Conservation (phyloP, 176 grass and related monocot species). For the Carex littledalei region DNA sequence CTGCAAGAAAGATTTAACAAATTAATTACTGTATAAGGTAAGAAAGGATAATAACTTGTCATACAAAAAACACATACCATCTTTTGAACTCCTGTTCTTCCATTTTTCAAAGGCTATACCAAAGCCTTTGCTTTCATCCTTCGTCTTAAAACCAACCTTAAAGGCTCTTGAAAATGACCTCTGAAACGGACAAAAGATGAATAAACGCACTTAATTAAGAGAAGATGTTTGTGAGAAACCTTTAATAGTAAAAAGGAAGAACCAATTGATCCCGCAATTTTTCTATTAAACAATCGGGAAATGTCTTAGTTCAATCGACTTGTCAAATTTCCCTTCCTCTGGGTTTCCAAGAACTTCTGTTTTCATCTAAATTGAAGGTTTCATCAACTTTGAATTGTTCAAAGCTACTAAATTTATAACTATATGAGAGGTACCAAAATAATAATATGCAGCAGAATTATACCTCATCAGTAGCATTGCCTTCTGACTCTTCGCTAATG, state of each 20-base stretch:
- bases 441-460: neutral
- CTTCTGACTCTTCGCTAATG: conserved; percentile 47
- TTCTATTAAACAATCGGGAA: neutral
- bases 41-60: neutral
- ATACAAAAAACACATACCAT: conserved; percentile 55
- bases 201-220: conserved; percentile 24
- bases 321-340: neutral
- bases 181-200: conserved; percentile 45
- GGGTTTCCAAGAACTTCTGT: neutral
- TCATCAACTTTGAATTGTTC: neutral
- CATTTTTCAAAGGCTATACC: conserved; percentile 68
- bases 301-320: neutral
- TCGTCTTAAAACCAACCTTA: conserved; percentile 83
- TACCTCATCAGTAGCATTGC: conserved; percentile 58
- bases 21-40: neutral
- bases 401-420: conserved; percentile 10
- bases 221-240: neutral
- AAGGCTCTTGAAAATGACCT: conserved; percentile 82
- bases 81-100: conserved; percentile 57
- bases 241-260: neutral
- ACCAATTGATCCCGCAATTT: neutral
- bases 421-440: neutral
- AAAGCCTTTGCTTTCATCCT: conserved; percentile 87
- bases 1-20: conserved; percentile 33
- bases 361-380: neutral